Evolutionary conservation across 1,284 basidiomycete genomes (phyloP).

Genomic region (Pholiota adiposa): DNA sequence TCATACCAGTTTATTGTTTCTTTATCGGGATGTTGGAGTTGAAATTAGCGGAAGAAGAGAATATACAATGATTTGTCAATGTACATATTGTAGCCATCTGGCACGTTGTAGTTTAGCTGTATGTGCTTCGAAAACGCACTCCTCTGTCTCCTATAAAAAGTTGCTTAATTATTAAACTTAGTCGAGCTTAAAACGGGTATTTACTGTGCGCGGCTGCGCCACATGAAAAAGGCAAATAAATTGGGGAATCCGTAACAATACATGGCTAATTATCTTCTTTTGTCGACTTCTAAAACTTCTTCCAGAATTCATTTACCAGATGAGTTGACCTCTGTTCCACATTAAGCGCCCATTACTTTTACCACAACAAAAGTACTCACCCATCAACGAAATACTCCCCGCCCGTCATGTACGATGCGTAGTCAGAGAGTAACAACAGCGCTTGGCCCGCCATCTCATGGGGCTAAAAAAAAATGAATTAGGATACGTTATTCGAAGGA

Average conservation of each 20-base stretch:
- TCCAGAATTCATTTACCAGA: not conserved
- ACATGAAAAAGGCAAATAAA: not conserved
- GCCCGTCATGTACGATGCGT: constrained; percentile 44
- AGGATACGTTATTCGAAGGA: not conserved
- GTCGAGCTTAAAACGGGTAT: too few species aligned
- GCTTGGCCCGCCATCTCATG: constrained; percentile 42
- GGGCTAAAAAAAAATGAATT: constrained; percentile 27
- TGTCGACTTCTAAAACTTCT: not conserved
- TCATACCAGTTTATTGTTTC: not conserved
- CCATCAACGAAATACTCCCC: constrained; percentile 44
- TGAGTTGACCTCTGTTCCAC: not conserved
- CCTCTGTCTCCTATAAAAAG: not conserved
- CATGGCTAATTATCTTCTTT: too few species aligned
- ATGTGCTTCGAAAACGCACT: not conserved
- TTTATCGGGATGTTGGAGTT: not conserved
- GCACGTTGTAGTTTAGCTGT: constrained; percentile 3
- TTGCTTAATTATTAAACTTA: too few species aligned
- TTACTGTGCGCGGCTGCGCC: not conserved
- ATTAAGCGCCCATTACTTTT: not conserved
- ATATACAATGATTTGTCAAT: not conserved
- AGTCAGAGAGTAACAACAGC: constrained; percentile 39
- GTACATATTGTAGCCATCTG: constrained; percentile 1
- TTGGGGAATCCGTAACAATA: too few species aligned
- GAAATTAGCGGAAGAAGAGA: not conserved
- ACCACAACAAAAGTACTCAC: constrained; percentile 24